phyloP scores from a whole-genome alignment of 139 green algal species.

The Chlamydomonas applanata region DNA sequence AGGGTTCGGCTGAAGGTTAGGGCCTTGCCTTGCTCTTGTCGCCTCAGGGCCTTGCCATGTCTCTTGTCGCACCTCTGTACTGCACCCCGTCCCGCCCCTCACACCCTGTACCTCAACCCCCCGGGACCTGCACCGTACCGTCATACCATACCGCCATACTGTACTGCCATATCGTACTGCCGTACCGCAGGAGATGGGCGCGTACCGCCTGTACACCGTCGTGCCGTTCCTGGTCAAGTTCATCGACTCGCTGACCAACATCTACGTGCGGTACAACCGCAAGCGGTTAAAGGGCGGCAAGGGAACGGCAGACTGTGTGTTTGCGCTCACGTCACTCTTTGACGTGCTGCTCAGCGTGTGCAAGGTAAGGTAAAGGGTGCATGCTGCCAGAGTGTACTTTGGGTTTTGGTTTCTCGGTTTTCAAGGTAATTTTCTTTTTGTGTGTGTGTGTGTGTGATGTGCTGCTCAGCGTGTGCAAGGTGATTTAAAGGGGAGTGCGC shows the following conservation, averaged over 20 bases:
- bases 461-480: constrained; percentile 2
- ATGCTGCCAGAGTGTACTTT: no score
- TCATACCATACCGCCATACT: not conserved
- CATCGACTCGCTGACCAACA: constrained; percentile 97
- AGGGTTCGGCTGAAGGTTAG: no score
- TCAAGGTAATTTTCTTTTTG: constrained; percentile 50
- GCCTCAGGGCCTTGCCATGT: no score
- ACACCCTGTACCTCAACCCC: no score
- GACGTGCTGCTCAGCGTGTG: constrained; percentile 77
- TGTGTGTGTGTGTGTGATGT: not conserved
- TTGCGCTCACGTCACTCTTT: constrained; percentile 75
- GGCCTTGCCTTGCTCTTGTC: no score
- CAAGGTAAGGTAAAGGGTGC: no score
- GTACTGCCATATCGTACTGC: not conserved
- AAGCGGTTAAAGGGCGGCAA: constrained; percentile 85
- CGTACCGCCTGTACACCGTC: constrained; percentile 97
- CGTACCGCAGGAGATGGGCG: constrained; percentile 86
- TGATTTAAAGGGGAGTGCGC: no score
- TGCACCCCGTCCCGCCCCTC: no score
- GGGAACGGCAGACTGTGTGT: constrained; percentile 63
- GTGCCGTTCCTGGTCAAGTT: constrained; percentile 90
- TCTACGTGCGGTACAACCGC: constrained; percentile 98
- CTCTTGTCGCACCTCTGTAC: no score
- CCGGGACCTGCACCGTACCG: no score
- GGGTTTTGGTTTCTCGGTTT: no score